Conservation (phyloP, 2,329 filamentous ascomycete species). For the Phyllosticta capitalensis region DNA sequence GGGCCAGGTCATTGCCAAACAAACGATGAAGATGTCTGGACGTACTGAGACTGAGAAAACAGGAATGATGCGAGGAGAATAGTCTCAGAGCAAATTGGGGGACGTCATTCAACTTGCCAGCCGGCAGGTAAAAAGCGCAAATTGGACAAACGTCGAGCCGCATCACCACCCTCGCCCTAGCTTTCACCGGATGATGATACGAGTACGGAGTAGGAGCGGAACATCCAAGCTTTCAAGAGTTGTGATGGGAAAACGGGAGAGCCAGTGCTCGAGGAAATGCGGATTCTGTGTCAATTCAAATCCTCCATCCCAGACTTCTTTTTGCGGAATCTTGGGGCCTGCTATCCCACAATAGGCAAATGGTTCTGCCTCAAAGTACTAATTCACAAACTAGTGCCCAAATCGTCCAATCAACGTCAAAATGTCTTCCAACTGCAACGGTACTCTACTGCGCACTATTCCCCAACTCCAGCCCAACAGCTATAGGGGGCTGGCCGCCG, state of each 20-base stretch:
- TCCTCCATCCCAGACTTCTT: not conserved
- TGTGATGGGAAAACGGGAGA: not conserved
- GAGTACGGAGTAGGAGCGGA: not conserved
- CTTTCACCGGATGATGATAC: too few relatives aligned
- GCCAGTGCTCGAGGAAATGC: too few relatives aligned
- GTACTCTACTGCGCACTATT: not conserved
- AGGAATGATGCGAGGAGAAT: too few relatives aligned
- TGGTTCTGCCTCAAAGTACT: not conserved
- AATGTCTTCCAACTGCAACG: not conserved
- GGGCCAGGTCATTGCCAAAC: not conserved
- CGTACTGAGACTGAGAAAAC: not conserved
- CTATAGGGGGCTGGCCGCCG: not conserved
- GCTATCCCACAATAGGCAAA: not conserved
- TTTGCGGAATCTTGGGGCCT: not conserved
- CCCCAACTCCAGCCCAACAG: not conserved
- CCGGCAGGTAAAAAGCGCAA: too few relatives aligned
- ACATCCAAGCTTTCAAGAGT: not conserved
- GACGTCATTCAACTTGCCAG: too few relatives aligned
- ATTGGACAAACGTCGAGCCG: too few relatives aligned
- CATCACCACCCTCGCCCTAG: too few relatives aligned
- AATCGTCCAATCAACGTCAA: not conserved
- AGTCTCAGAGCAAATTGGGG: too few relatives aligned
- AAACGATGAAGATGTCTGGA: not conserved
- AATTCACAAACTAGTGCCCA: not conserved
- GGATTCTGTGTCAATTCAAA: not conserved